Base-by-base conservation (phyloP, 805 yeast species). In the Monosporozyma servazzii region DNA sequence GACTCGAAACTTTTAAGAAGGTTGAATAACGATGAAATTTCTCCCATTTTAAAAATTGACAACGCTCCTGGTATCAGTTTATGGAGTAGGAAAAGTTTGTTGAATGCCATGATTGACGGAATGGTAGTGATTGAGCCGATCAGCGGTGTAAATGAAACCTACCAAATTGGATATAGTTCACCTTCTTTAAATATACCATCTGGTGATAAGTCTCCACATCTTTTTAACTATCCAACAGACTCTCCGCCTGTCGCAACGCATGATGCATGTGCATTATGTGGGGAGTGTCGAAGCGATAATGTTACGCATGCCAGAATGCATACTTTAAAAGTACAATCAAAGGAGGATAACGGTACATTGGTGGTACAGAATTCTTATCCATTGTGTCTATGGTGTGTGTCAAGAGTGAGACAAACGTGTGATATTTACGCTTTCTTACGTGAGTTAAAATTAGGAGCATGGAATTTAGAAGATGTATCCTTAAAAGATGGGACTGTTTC, bases 61-160 rank as follows among this genome's bases (percentile, higher is more conserved):
- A 63, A 68, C 42, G 82, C 90, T 0, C 80, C 83, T 2, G 81
- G 84, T 17, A 66, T 83, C 48, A 74, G 83, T 27, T 82, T 82
- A 79, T 75, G 82, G 51, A 79, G 74, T 48, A 76, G 79, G 54
- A 75, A 86, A 51, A 70, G 81, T 11, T 75, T 90, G 51, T 72
- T 89, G 74, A 67, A 74, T 45, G 76, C 82, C 17, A 74, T 91
- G 55, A 77, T 86, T 31, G 96, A 89, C 48, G 95, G 95, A 3
- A 75, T 84, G 44, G 88, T 88, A 5, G 75, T 81, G 3, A 82
- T 91, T 40, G 96, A 89, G 67, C 99, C 99, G 0, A 78, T 90
- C 8, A 80, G 88, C 48, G 90, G 91, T 0, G 76, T 84, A 41
- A 89, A 90, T 60, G 95, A 86, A 65, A 78, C 80, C 1, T 84